phyloP scores from a whole-genome alignment of 306 rosid genomes.

The Cicer chorassanicum region DNA sequence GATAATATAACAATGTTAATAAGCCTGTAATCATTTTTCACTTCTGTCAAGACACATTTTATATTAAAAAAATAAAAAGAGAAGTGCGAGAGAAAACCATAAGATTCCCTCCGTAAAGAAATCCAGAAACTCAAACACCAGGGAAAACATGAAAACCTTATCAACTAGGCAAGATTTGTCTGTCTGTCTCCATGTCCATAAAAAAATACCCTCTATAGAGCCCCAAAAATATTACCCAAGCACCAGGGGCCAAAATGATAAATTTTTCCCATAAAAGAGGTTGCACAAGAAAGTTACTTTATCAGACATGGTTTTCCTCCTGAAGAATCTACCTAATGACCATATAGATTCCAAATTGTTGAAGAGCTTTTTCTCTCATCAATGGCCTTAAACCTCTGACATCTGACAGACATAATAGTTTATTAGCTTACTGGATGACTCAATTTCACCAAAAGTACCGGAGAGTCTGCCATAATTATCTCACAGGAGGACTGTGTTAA shows the following conservation, averaged over 20 bases:
- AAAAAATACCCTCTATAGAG: neutral
- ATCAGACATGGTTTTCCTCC: neutral
- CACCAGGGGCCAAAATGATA: neutral
- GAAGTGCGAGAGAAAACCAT: conserved; percentile 8
- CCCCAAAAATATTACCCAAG: conserved; percentile 6
- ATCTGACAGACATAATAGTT: too few relatives aligned
- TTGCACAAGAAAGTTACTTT: neutral
- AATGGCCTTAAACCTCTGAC: too few relatives aligned
- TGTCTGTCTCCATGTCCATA: neutral
- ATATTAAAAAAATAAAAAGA: neutral
- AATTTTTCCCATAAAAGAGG: conserved; percentile 8
- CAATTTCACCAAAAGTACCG: neutral
- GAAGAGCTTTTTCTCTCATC: neutral
- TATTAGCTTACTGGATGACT: neutral
- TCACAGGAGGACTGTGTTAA: neutral
- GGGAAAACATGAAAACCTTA: neutral
- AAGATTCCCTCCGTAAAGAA: conserved; percentile 17
- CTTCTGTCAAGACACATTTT: neutral
- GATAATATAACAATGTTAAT: conserved; percentile 23
- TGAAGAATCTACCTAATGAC: neutral
- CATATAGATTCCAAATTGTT: neutral
- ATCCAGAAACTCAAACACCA: conserved; percentile 2
- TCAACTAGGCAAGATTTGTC: neutral
- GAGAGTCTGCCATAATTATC: neutral
- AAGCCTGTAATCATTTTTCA: neutral